Evolutionary conservation across 371 early-diverging fungal species (phyloP), one percentile per base, ranked within the genome.

Genomic region (Fennellomyces sp.): DNA sequence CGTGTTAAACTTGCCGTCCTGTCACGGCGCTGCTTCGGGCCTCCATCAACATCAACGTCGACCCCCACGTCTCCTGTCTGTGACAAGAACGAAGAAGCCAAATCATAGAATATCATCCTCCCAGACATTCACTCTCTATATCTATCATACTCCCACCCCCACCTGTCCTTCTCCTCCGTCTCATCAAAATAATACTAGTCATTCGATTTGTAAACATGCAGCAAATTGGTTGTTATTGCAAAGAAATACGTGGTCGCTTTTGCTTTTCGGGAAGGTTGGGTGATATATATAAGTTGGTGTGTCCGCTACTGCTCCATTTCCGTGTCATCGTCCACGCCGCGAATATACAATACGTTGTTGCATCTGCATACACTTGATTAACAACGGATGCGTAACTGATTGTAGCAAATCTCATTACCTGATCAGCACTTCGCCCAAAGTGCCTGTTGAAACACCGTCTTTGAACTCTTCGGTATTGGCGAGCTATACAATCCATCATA

Each of bases 401-500:
- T n/a, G n/a, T n/a, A n/a, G n/a, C n/a, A n/a, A n/a, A n/a, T n/a
- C 19, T 21, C 19, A 36, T 30, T 76, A 88, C 91, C 94, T 84
- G 60, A 98, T 94, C 66, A 97, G 80, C 5, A 98, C 91, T 81
- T 98, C 97, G 29, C 97, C 97, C 38, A 95, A 78, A 56, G 87
- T 87, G 39, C 96, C 97, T 23, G 88, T 84, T 27, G 92, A 92
- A 4, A 84, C 87, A 21, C 98, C 98, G 63, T 97, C 94, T 54
- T 94, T 84, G 72, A 87, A 97, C 69, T 97, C 98, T 68, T 97
- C 98, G 21, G 97, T 91, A 66, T 95, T 91, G 29, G 88, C 88
- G 28, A 97, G 86, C 94, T 97, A 76, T 28, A 8, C 7, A 41
- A 17, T 31, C 39, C 31, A 26, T 51, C 36, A 17, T 10, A 27